A percentile compares a stretch with the other conserved stretches of the same genome.
phyloP scores from a whole-genome alignment of 2,329 filamentous ascomycete genomes.

The Aulographum hederae region DNA sequence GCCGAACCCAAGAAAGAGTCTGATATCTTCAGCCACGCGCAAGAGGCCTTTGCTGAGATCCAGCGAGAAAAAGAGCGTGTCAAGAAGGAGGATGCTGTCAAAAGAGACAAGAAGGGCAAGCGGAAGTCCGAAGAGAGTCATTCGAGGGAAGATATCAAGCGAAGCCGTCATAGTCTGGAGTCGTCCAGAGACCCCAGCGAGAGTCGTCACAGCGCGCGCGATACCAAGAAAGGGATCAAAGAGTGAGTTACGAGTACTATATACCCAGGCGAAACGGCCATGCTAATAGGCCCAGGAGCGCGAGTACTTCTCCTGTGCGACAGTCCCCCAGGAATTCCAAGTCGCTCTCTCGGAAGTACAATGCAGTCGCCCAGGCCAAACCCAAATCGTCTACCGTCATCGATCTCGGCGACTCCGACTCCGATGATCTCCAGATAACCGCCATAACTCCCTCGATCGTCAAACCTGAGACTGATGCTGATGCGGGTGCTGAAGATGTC shows the following conservation, averaged over 20 bases:
- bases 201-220: too few relatives aligned
- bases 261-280: too few relatives aligned
- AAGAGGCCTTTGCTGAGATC: slow-evolving; percentile 36
- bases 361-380: slow-evolving; percentile 3
- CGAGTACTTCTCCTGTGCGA: too few relatives aligned
- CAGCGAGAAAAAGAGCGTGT: slow-evolving; percentile 1
- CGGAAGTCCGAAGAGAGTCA: slow-evolving; percentile 39
- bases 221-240: too few relatives aligned
- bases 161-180: too few relatives aligned
- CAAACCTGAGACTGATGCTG: slow-evolving; percentile 6
- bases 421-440: slow-evolving; percentile 1
- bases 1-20: background rate
- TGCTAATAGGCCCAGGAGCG: too few relatives aligned
- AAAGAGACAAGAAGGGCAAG: slow-evolving; percentile 58
- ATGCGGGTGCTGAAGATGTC: too few relatives aligned
- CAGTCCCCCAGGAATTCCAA: too few relatives aligned
- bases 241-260: too few relatives aligned
- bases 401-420: background rate
- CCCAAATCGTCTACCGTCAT: background rate
- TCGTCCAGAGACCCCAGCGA: too few relatives aligned
- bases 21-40: slow-evolving; percentile 52
- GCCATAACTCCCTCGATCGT: slow-evolving; percentile 5
- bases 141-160: slow-evolving; percentile 11
- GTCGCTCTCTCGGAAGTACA: too few relatives aligned
- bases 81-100: slow-evolving; percentile 31